Conservation (phyloP, 1,284 basidiomycete species). For the Takashimella tepidaria region DNA sequence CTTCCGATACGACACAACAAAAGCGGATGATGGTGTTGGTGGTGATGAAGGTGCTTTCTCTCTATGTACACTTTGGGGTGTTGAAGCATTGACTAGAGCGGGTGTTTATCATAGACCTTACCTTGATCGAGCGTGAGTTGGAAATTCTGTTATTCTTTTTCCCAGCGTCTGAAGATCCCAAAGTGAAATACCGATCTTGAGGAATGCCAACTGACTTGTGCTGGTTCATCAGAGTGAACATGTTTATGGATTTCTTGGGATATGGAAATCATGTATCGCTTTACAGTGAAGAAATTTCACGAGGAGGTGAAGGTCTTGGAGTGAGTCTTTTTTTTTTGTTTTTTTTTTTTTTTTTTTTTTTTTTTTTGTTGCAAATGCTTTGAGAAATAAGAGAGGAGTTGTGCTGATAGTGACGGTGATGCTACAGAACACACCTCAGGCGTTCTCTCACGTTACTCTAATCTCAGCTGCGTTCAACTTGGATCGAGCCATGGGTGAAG, state of each 20-base stretch:
- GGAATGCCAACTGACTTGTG: neutral
- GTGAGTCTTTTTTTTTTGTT: conserved; percentile 20
- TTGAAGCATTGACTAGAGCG: conserved; percentile 80
- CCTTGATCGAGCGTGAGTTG: conserved; percentile 56
- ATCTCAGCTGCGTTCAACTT: conserved; percentile 48
- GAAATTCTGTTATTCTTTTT: neutral
- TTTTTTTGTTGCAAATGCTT: too few species aligned
- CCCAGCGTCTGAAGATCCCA: too few species aligned
- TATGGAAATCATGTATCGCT: conserved; percentile 82
- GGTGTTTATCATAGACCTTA: conserved; percentile 66
- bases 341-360: too few species aligned
- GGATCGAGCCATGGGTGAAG: conserved; percentile 32
- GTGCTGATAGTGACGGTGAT: neutral
- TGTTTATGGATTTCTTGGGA: conserved; percentile 49
- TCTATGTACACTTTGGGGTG: conserved; percentile 55
- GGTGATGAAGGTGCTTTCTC: conserved; percentile 74
- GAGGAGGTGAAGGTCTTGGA: conserved; percentile 47
- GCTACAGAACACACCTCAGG: conserved; percentile 44
- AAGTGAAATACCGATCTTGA: neutral
- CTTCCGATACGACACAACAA: conserved; percentile 63
- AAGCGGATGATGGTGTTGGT: conserved; percentile 83
- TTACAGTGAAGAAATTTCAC: conserved; percentile 61
- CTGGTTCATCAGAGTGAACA: conserved; percentile 22
- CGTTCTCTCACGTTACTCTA: conserved; percentile 46
- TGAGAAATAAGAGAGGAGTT: neutral